phyloP scores from a whole-genome alignment of 805 yeast genomes.

The Pichia paraexigua region DNA sequence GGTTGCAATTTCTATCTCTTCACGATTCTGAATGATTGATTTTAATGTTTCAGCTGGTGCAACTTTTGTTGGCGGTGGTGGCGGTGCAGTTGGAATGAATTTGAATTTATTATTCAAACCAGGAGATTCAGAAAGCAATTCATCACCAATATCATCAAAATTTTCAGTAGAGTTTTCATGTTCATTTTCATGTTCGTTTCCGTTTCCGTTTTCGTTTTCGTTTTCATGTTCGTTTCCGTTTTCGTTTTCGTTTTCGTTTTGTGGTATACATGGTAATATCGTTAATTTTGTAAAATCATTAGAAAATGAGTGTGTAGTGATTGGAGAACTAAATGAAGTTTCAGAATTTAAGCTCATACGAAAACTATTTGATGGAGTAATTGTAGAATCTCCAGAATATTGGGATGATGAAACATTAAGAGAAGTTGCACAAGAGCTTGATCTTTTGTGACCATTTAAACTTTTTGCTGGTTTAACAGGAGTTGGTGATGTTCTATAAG shows the following conservation, averaged over 20 bases:
- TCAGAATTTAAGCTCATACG: conserved; percentile 5
- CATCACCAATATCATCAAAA: neutral
- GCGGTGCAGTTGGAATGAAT: conserved; percentile 7
- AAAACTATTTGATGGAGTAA: conserved; percentile 1
- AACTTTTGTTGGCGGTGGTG: neutral
- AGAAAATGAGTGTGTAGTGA: neutral
- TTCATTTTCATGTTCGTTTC: neutral
- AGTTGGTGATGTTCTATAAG: conserved; percentile 27
- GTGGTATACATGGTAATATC: conserved; percentile 6
- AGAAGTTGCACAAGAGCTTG: conserved; percentile 2
- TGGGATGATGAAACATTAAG: neutral
- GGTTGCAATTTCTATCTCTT: conserved; percentile 5
- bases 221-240: neutral
- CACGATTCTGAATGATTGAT: neutral
- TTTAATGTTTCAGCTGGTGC: conserved; percentile 1
- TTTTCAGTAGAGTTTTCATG: neutral
- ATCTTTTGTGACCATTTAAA: neutral
- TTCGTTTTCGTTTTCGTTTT: neutral
- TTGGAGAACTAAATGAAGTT: neutral
- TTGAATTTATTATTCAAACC: neutral
- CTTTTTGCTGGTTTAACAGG: neutral
- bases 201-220: too few species aligned
- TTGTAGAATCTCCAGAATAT: conserved; percentile 4
- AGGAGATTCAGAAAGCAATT: neutral
- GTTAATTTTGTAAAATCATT: neutral